Conservation (phyloP, 345 rosid species). For the Heritiera littoralis region DNA sequence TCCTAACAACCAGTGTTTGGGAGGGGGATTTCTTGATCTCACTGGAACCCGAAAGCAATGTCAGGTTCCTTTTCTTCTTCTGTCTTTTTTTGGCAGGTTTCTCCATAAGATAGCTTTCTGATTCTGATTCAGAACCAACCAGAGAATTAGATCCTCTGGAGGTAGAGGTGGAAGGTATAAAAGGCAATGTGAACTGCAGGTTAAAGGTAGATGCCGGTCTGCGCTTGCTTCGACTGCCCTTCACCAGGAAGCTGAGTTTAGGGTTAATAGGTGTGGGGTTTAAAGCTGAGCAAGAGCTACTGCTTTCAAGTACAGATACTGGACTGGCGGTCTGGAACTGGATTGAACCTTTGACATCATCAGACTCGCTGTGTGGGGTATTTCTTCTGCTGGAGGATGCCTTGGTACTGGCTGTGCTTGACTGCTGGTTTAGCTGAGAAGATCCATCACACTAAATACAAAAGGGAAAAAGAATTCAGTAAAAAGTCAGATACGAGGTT, state of each 20-base stretch:
- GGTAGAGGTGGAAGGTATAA: slow-evolving; percentile 14
- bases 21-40: slow-evolving; percentile 31
- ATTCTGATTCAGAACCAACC: slow-evolving; percentile 38
- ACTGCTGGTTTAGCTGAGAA: slow-evolving; percentile 40
- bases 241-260: slow-evolving; percentile 42
- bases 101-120: slow-evolving; percentile 37
- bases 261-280: slow-evolving; percentile 35
- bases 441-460: slow-evolving; percentile 36
- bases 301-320: slow-evolving; percentile 73
- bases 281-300: slow-evolving; percentile 56
- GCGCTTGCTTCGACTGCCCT: slow-evolving; percentile 79
- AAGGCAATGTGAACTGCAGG: slow-evolving; percentile 27
- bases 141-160: slow-evolving; percentile 25
- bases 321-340: slow-evolving; percentile 63
- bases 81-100: slow-evolving; percentile 40
- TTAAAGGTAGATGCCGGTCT: slow-evolving; percentile 39
- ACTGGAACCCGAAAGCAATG: slow-evolving; percentile 27
- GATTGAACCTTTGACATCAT: slow-evolving; percentile 43
- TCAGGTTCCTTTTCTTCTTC: slow-evolving; percentile 42
- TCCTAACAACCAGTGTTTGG: slow-evolving; percentile 36
- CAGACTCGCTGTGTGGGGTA: slow-evolving; percentile 27
- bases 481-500: slow-evolving; percentile 13
- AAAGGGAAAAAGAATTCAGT: slow-evolving; percentile 7
- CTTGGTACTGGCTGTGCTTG: slow-evolving; percentile 26
- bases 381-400: slow-evolving; percentile 40